Conservation (phyloP, 176 grass and related monocot genomes). For the Oryza glaberrima region DNA sequence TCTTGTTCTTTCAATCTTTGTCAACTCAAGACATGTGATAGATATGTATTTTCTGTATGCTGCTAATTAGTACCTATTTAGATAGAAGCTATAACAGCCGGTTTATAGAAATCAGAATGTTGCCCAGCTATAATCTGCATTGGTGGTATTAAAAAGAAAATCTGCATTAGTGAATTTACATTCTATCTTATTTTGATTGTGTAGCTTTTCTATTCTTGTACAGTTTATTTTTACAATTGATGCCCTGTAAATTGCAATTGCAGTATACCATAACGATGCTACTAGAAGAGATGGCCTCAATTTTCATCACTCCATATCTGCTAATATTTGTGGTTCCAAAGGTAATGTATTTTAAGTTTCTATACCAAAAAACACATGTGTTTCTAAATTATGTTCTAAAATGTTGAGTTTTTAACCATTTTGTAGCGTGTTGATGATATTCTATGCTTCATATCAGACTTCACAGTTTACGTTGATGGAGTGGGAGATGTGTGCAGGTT, state of each 20-base stretch:
- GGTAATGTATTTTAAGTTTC: constrained; percentile 37
- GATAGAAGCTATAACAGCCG: not conserved
- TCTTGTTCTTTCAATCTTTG: not conserved
- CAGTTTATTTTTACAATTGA: constrained; percentile 20
- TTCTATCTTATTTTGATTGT: too few species aligned
- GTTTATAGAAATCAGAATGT: constrained; percentile 26
- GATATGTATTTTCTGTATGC: too few species aligned
- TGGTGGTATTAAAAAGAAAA: not conserved
- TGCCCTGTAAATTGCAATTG: constrained; percentile 17
- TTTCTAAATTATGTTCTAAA: constrained; percentile 6
- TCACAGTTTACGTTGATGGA: constrained; percentile 63
- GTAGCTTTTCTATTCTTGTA: not conserved
- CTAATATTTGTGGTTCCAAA: constrained; percentile 70
- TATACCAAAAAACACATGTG: not conserved
- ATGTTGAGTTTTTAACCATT: constrained; percentile 9
- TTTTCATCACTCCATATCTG: constrained; percentile 65
- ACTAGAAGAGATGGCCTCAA: constrained; percentile 71
- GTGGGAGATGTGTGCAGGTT: constrained; percentile 77
- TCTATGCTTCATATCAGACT: constrained; percentile 65
- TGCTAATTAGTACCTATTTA: not conserved
- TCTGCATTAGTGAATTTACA: not conserved
- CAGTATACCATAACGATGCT: constrained; percentile 75
- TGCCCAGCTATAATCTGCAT: not conserved
- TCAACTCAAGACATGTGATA: too few species aligned
- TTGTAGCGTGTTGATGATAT: constrained; percentile 67